These are phyloP conservation scores for Coprinopsis strossmayeri DNA, from an alignment of 768 basidiomycete genomes.

Conservation along the genomic window DNA sequence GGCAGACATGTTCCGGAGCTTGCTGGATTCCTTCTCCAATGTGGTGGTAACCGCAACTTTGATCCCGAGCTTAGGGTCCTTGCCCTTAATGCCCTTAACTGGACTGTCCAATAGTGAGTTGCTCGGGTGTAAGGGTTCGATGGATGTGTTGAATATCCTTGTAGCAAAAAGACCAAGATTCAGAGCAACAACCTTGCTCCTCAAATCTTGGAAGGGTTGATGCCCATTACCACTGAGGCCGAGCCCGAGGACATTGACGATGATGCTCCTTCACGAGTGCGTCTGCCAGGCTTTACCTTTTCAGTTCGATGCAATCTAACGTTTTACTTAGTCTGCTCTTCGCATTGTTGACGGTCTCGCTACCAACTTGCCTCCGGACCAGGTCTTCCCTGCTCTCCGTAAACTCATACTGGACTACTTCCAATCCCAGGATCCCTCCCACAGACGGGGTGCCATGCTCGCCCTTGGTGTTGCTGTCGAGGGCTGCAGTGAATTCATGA, in stretches of 20 bases:
- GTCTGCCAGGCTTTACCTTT: not conserved
- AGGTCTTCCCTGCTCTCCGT: constrained; percentile 93
- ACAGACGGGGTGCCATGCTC: constrained; percentile 90
- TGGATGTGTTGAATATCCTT: constrained; percentile 13
- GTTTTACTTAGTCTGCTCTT: constrained; percentile 65
- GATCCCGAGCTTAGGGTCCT: constrained; percentile 82
- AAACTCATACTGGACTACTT: constrained; percentile 81
- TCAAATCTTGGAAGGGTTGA: constrained; percentile 82
- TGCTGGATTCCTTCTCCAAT: constrained; percentile 80
- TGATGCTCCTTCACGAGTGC: constrained; percentile 84
- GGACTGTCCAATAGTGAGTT: constrained; percentile 94
- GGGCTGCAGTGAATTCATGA: constrained; percentile 97
- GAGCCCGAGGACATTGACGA: constrained; percentile 94
- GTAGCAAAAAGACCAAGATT: constrained; percentile 93
- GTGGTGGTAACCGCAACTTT: constrained; percentile 71
- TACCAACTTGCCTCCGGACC: constrained; percentile 86
- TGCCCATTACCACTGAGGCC: constrained; percentile 91
- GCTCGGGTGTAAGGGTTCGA: no score
- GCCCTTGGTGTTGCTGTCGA: constrained; percentile 94
- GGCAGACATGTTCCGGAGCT: constrained; percentile 84
- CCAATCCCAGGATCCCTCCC: constrained; percentile 65
- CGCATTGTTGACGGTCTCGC: constrained; percentile 92
- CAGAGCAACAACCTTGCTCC: constrained; percentile 80
- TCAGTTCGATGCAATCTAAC: not conserved
- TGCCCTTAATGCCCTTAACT: constrained; percentile 88